These are phyloP conservation scores for Delphinella strobiligena DNA, from an alignment of 2,329 filamentous ascomycete genomes.

Conservation along the genomic window DNA sequence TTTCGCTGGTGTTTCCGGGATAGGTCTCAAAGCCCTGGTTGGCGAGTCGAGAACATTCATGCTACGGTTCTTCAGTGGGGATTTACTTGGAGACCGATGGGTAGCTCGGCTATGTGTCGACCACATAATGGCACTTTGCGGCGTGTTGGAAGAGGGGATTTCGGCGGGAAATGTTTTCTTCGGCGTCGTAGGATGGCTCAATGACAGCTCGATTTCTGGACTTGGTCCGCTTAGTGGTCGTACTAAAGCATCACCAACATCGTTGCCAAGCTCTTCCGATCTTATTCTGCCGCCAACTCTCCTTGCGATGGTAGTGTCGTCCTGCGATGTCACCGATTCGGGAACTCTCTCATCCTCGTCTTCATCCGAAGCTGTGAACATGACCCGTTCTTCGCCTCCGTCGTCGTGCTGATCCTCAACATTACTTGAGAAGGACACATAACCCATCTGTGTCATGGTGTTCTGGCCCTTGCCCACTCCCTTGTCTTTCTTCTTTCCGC, in stretches of 20 bases:
- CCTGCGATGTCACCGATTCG: no score
- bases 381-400: constrained; percentile 3
- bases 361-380: background rate
- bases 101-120: constrained; percentile 5
- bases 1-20: constrained; percentile 2
- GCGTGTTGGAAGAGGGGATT: constrained; percentile 17
- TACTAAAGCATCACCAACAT: no score
- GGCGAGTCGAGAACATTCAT: constrained; percentile 1
- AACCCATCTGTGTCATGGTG: constrained; percentile 13
- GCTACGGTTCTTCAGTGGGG: constrained; percentile 13
- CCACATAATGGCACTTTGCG: constrained; percentile 13
- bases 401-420: background rate
- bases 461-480: constrained; percentile 7
- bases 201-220: constrained; percentile 1
- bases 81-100: constrained; percentile 7
- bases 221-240: no score
- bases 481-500: background rate
- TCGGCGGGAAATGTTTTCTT: constrained; percentile 7
- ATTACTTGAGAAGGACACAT: constrained; percentile 1
- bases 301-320: no score
- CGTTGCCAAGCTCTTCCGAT: no score
- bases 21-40: constrained; percentile 1
- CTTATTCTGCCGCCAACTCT: no score
- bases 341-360: no score
- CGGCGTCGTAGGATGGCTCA: constrained; percentile 1